A percentile compares a stretch with the other conserved stretches of the same genome.
phyloP scores from a whole-genome alignment of 1,284 basidiomycete genomes.

The Moesziomyces parantarcticus region DNA sequence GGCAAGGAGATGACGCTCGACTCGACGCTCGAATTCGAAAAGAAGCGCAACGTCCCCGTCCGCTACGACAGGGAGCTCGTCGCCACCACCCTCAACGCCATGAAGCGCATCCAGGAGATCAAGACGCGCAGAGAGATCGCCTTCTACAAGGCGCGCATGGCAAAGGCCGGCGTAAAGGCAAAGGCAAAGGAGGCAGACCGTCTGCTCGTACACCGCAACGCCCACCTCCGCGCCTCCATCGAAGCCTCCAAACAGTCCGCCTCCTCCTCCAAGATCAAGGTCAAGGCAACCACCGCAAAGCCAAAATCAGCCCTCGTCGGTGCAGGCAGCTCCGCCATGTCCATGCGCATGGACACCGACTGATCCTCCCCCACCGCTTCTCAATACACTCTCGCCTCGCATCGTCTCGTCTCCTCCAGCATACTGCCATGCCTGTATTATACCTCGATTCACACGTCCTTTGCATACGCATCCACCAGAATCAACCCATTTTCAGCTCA shows the following conservation, averaged over 20 bases:
- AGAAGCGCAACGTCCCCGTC: slow-evolving; percentile 95
- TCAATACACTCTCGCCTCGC: background rate
- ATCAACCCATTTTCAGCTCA: background rate
- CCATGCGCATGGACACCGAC: slow-evolving; percentile 59
- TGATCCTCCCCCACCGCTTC: slow-evolving; percentile 1
- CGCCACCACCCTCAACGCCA: slow-evolving; percentile 93
- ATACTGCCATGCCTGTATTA: slow-evolving; percentile 35
- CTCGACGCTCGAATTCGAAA: slow-evolving; percentile 98
- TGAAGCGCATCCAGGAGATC: slow-evolving; percentile 95
- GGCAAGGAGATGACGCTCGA: slow-evolving; percentile 99
- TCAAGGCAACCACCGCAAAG: slow-evolving; percentile 49
- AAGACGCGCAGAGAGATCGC: slow-evolving; percentile 88
- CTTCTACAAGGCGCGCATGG: slow-evolving; percentile 75
- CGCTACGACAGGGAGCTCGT: slow-evolving; percentile 96
- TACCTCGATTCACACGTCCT: slow-evolving; percentile 29
- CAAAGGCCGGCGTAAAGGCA: slow-evolving; percentile 60
- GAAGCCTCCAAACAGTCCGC: slow-evolving; percentile 31
- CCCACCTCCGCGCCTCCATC: slow-evolving; percentile 59
- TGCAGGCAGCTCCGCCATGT: slow-evolving; percentile 46
- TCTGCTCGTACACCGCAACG: slow-evolving; percentile 60
- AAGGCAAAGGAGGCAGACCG: slow-evolving; percentile 60
- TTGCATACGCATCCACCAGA: slow-evolving; percentile 24
- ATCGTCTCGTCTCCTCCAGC: slow-evolving; percentile 2
- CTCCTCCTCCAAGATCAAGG: slow-evolving; percentile 50
- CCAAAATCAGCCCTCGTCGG: slow-evolving; percentile 53